Percentiles rank a stretch among this genome's conserved stretches.
These are phyloP conservation scores for Strigomonas galati DNA, from an alignment of 208 protist genomes.

Conservation along the genomic window DNA sequence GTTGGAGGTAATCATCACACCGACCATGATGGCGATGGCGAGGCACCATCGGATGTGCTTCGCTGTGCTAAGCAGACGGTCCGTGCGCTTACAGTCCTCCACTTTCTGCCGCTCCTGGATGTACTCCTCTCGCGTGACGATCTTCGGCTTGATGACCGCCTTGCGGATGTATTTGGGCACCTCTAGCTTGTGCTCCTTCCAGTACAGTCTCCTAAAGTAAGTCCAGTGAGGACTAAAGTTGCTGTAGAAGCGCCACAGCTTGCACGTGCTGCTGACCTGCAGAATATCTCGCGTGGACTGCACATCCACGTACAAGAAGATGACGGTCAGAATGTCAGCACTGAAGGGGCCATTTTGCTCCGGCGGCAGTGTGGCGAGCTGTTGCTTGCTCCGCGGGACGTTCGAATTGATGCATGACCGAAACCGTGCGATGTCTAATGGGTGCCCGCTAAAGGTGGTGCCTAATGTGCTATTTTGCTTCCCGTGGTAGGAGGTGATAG, in stretches of 20 bases:
- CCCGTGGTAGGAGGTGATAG: neutral
- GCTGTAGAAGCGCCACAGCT: slow-evolving; percentile 76
- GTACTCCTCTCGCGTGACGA: slow-evolving; percentile 79
- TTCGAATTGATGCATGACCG: slow-evolving; percentile 57
- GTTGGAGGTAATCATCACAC: slow-evolving; percentile 52
- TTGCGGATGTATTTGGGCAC: slow-evolving; percentile 60
- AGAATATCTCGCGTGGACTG: slow-evolving; percentile 53
- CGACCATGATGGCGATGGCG: slow-evolving; percentile 62
- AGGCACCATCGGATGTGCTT: slow-evolving; percentile 72
- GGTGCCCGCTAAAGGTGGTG: slow-evolving; percentile 53
- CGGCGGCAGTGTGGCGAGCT: slow-evolving; percentile 23
- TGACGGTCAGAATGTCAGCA: slow-evolving; percentile 63
- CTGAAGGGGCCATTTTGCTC: slow-evolving; percentile 65
- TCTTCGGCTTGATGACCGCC: slow-evolving; percentile 66
- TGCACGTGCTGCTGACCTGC: slow-evolving; percentile 52
- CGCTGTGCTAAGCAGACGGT: slow-evolving; percentile 44
- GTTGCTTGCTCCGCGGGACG: slow-evolving; percentile 12
- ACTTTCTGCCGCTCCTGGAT: slow-evolving; percentile 55
- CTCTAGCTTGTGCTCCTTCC: slow-evolving; percentile 39
- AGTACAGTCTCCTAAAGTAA: slow-evolving; percentile 57
- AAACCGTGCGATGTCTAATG: slow-evolving; percentile 67
- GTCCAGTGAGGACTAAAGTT: slow-evolving; percentile 86
- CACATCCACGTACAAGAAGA: slow-evolving; percentile 66
- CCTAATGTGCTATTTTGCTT: neutral
- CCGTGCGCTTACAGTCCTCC: slow-evolving; percentile 48